Evolutionary conservation across 1,284 basidiomycete genomes (phyloP), one percentile per base, ranked within the genome.

Genomic region (Apiotrichum montevideense): DNA sequence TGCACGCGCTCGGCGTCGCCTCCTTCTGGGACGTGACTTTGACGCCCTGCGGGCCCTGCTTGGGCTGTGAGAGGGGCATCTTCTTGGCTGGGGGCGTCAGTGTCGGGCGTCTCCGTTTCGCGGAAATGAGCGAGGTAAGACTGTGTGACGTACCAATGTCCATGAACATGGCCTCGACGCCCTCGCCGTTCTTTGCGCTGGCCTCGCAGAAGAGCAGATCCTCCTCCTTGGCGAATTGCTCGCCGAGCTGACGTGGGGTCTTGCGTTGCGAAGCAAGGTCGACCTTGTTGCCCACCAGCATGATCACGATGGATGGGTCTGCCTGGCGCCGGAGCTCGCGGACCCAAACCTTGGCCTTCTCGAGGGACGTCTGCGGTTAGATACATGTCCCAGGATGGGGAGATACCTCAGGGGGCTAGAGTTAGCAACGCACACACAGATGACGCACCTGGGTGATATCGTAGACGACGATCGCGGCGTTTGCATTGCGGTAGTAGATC

Each of bases 401-500:
- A 3, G 13, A 35, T 56, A 70, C 68, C 57, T 70, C 68, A 33
- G 68, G 66, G 13, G 66, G 66, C 67, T 74, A 54, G 7, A 50
- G 50, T 63, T 46, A 67, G 66, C 57, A 42, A 35, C 48, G 15
- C 15, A 15, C 13, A 21, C 33, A 7, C 9, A 4, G 4, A 14
- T 9, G 32, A 50, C 71, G 61, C 59, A 74, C 73, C 58, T 93
- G 90, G 13, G 90, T 94, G 56, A 98, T 87, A 75, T 98, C 95
- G 78, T 98, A 98, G 34, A 98, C 94, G 35, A 98, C 95, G 41
- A 98, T 92, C 45, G 94, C 95, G 6, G 95, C 95, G 76, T 98
- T 94, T 9, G 95, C 94, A 69, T 98, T 97, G 71, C 95, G 88
- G 77, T 98, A 98, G 79, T 98, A 98, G 87, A 94, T 95, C 50